Conservation (phyloP, 2,329 filamentous ascomycete species). For the Falciphora oryzae region DNA sequence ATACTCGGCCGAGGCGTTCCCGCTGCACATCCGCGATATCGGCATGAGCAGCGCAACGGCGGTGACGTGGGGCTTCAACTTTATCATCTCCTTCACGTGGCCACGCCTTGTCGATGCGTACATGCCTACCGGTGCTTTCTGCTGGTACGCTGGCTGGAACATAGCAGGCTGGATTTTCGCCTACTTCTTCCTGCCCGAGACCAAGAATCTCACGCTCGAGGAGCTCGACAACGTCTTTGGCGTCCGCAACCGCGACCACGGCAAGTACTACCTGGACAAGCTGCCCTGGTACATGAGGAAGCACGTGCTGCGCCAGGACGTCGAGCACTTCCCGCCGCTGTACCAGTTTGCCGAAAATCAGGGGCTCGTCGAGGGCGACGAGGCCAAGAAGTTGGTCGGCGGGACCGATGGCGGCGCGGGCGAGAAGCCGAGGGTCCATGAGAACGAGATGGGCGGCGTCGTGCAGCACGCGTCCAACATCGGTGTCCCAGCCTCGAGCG, state of each 20-base stretch:
- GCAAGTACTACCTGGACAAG: conserved; percentile 8
- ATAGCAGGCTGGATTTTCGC: conserved; percentile 36
- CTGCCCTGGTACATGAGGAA: conserved; percentile 8
- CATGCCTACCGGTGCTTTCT: conserved; percentile 38
- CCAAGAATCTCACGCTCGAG: conserved; percentile 31
- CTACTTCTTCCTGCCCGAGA: conserved; percentile 29
- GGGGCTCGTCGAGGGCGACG: conserved; percentile 12
- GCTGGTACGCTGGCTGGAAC: conserved; percentile 41
- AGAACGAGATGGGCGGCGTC: neutral
- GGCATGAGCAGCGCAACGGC: conserved; percentile 54
- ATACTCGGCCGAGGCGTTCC: conserved; percentile 61
- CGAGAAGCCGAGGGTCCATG: neutral
- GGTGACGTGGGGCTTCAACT: conserved; percentile 41
- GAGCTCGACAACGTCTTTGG: conserved; percentile 29
- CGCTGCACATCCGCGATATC: conserved; percentile 53
- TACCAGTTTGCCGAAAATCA: conserved; percentile 7
- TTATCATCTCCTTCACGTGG: conserved; percentile 36
- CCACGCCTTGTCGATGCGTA: conserved; percentile 35
- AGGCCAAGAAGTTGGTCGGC: neutral
- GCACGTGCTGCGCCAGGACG: conserved; percentile 8
- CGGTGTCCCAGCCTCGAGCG: too few species aligned
- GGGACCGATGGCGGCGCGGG: too few species aligned
- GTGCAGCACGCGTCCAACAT: neutral
- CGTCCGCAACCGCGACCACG: conserved; percentile 13
- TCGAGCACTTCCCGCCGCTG: conserved; percentile 4